Evolutionary conservation across 208 protist genomes (phyloP).

Genomic region (Leishmania lainsoni): DNA sequence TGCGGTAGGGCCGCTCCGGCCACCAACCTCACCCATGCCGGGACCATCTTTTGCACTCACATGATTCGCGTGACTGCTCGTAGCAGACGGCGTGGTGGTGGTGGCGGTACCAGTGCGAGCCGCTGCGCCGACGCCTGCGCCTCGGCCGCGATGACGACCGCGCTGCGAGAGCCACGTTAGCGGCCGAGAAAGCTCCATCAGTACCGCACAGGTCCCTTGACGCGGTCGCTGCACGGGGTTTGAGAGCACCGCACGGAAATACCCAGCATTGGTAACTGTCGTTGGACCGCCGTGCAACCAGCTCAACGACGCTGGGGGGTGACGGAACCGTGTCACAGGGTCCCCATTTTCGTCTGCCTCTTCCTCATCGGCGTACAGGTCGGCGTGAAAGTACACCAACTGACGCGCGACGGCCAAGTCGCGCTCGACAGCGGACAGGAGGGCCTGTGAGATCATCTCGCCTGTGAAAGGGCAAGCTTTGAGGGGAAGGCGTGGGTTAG

Average conservation of each 20-base stretch:
- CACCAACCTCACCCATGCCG: not conserved
- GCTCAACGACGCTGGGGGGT: not conserved
- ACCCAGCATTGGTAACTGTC: not conserved
- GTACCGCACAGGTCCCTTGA: slow-evolving; percentile 28
- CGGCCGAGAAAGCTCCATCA: slow-evolving; percentile 31
- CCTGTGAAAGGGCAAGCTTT: not conserved
- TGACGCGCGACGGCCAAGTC: slow-evolving; percentile 25
- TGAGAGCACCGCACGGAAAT: slow-evolving; percentile 9
- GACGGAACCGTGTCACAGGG: not conserved
- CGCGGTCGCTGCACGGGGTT: slow-evolving; percentile 32
- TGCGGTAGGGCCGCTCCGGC: not conserved
- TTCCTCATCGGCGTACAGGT: not conserved
- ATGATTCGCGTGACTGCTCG: not conserved
- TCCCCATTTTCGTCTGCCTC: not conserved
- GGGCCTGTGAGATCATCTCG: slow-evolving; percentile 13
- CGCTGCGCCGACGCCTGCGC: not conserved
- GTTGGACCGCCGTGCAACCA: not conserved
- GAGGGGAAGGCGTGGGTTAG: not conserved
- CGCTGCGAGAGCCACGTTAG: slow-evolving; percentile 29
- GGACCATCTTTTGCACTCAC: not conserved
- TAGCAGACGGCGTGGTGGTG: not conserved
- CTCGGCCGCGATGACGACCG: slow-evolving; percentile 7
- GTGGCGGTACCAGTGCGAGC: not conserved
- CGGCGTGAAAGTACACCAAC: slow-evolving; percentile 25
- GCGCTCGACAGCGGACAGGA: slow-evolving; percentile 24